Evolutionary conservation across 1,284 basidiomycete species (phyloP).

Genomic region (Melampsora americana): DNA sequence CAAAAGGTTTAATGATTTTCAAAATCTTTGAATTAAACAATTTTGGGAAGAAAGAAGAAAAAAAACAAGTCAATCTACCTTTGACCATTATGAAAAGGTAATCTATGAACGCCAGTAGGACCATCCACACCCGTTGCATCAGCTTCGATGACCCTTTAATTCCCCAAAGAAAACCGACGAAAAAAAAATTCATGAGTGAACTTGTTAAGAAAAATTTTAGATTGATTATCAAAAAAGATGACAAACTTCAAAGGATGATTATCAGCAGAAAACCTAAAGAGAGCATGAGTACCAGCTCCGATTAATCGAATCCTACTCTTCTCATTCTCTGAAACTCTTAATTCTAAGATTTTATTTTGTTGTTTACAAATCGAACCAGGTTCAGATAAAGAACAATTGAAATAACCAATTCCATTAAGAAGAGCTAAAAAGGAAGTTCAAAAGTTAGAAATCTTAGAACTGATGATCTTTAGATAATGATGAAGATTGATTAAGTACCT

Average conservation of each 20-base stretch:
- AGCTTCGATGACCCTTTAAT: slow-evolving; percentile 34
- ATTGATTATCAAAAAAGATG: no score
- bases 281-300: slow-evolving; percentile 56
- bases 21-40: no score
- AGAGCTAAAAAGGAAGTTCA: slow-evolving; percentile 54
- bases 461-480: no score
- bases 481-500: no score
- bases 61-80: background rate
- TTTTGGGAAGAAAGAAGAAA: background rate
- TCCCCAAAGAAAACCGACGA: no score
- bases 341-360: slow-evolving; percentile 21
- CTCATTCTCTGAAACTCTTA: slow-evolving; percentile 50
- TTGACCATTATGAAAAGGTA: slow-evolving; percentile 39
- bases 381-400: slow-evolving; percentile 50
- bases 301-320: slow-evolving; percentile 62
- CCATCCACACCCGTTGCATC: slow-evolving; percentile 32
- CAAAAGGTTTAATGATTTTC: background rate
- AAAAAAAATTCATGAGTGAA: no score
- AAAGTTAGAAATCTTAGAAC: background rate
- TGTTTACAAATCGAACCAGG: slow-evolving; percentile 50
- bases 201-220: no score
- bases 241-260: slow-evolving; percentile 18
- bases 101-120: slow-evolving; percentile 22
- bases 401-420: slow-evolving; percentile 61
- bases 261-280: slow-evolving; percentile 45